phyloP scores from a whole-genome alignment of 2,329 filamentous ascomycete species.

The Cladosporium sp. region DNA sequence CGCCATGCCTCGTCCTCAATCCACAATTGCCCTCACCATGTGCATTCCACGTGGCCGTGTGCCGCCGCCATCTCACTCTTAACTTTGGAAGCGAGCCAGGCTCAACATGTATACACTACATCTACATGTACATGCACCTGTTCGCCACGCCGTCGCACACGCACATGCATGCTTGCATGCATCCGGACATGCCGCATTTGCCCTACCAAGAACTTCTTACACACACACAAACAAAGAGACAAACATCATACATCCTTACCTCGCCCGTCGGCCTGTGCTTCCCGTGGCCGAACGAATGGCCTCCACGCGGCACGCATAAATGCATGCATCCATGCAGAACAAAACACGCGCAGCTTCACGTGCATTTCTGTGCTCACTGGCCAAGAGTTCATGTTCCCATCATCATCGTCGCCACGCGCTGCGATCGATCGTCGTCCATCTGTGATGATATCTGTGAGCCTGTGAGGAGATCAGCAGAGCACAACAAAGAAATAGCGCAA shows the following conservation, averaged over 20 bases:
- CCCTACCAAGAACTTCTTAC: neutral
- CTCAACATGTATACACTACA: neutral
- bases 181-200: neutral
- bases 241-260: neutral
- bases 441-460: neutral
- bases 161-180: neutral
- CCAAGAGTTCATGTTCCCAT: neutral
- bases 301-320: conserved; percentile 8
- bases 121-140: neutral
- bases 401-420: neutral
- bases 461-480: neutral
- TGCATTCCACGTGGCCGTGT: conserved; percentile 4
- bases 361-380: neutral
- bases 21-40: neutral
- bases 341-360: neutral
- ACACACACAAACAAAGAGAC: neutral
- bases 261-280: conserved; percentile 5
- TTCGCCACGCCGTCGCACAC: neutral
- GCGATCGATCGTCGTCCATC: too few species aligned
- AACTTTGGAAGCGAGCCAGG: conserved; percentile 10
- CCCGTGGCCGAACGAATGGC: neutral
- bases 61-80: neutral
- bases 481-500: neutral
- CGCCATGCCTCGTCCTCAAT: neutral
- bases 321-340: neutral